These are phyloP conservation scores for Gymnopilus dilepis DNA, from an alignment of 768 basidiomycete species.

Conservation along the genomic window DNA sequence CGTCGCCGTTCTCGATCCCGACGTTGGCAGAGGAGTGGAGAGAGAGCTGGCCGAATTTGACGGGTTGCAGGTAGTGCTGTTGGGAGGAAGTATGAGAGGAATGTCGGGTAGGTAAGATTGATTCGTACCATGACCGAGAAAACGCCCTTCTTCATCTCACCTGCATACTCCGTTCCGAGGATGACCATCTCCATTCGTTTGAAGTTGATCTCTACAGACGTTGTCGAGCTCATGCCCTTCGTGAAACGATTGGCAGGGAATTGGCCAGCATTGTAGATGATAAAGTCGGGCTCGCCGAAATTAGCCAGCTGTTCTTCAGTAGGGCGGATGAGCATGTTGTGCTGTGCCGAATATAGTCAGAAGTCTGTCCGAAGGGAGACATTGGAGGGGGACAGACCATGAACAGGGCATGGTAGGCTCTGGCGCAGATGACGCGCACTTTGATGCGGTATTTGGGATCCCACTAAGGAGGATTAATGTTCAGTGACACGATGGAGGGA, in stretches of 20 bases:
- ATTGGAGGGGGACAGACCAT: constrained; percentile 70
- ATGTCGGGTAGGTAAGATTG: background rate
- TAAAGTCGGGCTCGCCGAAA: constrained; percentile 99
- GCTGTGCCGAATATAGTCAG: constrained; percentile 47
- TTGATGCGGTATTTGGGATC: constrained; percentile 99
- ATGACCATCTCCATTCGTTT: constrained; percentile 99
- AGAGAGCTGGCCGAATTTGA: constrained; percentile 97
- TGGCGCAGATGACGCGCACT: constrained; percentile 97
- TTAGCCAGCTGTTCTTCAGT: constrained; percentile 91
- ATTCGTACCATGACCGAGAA: constrained; percentile 91
- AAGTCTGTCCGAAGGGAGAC: constrained; percentile 23
- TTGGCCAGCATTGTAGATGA: constrained; percentile 99
- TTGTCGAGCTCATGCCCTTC: constrained; percentile 99
- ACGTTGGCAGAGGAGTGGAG: constrained; percentile 99
- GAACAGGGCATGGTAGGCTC: constrained; percentile 98
- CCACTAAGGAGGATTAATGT: constrained; percentile 59
- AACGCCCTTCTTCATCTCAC: constrained; percentile 99
- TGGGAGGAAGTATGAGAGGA: constrained; percentile 21
- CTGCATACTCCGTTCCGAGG: constrained; percentile 96
- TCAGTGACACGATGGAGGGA: constrained; percentile 9
- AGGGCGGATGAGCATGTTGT: constrained; percentile 99
- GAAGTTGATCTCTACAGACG: constrained; percentile 99
- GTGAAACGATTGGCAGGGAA: constrained; percentile 99
- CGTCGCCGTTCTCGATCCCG: constrained; percentile 85
- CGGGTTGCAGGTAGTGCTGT: constrained; percentile 95